Evolutionary conservation across 2,329 filamentous ascomycete genomes (phyloP), one percentile per base, ranked within the genome.

Genomic region (Pseudocercospora fuligena): DNA sequence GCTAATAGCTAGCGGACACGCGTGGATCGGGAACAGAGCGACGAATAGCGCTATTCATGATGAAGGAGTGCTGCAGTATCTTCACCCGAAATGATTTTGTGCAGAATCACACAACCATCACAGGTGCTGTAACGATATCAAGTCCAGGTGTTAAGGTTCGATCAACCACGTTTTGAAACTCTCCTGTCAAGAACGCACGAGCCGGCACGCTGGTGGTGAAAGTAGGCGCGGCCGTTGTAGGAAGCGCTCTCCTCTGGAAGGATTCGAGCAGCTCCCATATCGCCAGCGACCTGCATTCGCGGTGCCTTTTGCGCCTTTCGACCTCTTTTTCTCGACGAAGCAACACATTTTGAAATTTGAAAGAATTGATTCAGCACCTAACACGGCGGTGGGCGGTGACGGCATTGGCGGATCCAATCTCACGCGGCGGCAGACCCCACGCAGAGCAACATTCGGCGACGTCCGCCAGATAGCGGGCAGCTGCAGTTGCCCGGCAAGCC

Each of bases 381-480:
- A 8, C 51, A 12, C 36, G 36, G 36, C 36, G 36, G 51, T 27
- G 21, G 36, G 36, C 36, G 36, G 51, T 27, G 21, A 54, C 16
- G 21, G 27, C 16, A 56, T 58, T 58, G 56, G 31, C 56, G 56
- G 56, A 16, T n/a, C n/a, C n/a, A n/a, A n/a, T 23, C 5, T 40
- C 11, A 21, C 46, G 7, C 29, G 25, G 19, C 29, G 12, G 29
- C 16, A 16, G 2, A n/a, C 51, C 51, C 51, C 51, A 56, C 51
- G 16, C 25, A n/a, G 16, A 21, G 19, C 51, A 33, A 16, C 27
- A 27, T 33, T 33, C 54, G 54, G 63, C 56, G 58, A 63, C 54
- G 19, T 47, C 49, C 54, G 43, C 47, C 33, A 60, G 27, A 66
- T 60, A 66, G 53, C 63, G 57, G 57, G 58, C 54, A 58, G 61